Evolutionary conservation across 2,329 filamentous ascomycete genomes (phyloP).

Genomic region (Colletotrichum euphorbiae): DNA sequence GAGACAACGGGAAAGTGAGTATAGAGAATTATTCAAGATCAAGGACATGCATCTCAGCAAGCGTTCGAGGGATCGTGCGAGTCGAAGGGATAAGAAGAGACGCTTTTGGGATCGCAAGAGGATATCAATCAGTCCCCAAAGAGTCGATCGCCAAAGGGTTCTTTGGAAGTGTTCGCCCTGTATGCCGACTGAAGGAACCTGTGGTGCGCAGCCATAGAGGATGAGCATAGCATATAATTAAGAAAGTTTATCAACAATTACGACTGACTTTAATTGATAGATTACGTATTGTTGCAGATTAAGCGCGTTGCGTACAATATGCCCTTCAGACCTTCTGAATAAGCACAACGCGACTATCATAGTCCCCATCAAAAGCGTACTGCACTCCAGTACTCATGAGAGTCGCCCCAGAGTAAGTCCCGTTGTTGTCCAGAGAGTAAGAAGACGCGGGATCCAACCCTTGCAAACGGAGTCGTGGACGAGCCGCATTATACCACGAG

Average conservation of each 20-base stretch:
- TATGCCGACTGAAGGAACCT: too few relatives aligned
- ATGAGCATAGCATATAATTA: too few relatives aligned
- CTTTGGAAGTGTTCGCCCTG: too few relatives aligned
- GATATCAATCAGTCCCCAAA: too few relatives aligned
- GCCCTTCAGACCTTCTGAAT: slow-evolving; percentile 57
- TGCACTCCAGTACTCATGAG: slow-evolving; percentile 73
- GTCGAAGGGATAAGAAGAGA: background rate
- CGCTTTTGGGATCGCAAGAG: slow-evolving; percentile 4
- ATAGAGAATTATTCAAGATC: background rate
- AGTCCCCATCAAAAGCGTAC: slow-evolving; percentile 63
- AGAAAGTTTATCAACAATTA: too few relatives aligned
- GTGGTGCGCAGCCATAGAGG: too few relatives aligned
- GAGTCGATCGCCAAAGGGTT: too few relatives aligned
- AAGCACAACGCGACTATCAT: slow-evolving; percentile 67
- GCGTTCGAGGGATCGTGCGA: background rate
- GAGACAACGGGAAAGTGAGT: background rate
- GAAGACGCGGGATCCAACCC: slow-evolving; percentile 66
- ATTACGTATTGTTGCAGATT: background rate
- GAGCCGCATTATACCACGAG: slow-evolving; percentile 63
- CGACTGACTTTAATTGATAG: too few relatives aligned
- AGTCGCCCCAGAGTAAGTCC: slow-evolving; percentile 66
- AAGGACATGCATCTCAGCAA: slow-evolving; percentile 3
- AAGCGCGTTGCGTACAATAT: background rate
- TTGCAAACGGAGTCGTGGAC: slow-evolving; percentile 64
- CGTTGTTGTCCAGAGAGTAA: slow-evolving; percentile 63